phyloP scores from a whole-genome alignment of 352 stramenopile species.

The Phytopythium litorale region DNA sequence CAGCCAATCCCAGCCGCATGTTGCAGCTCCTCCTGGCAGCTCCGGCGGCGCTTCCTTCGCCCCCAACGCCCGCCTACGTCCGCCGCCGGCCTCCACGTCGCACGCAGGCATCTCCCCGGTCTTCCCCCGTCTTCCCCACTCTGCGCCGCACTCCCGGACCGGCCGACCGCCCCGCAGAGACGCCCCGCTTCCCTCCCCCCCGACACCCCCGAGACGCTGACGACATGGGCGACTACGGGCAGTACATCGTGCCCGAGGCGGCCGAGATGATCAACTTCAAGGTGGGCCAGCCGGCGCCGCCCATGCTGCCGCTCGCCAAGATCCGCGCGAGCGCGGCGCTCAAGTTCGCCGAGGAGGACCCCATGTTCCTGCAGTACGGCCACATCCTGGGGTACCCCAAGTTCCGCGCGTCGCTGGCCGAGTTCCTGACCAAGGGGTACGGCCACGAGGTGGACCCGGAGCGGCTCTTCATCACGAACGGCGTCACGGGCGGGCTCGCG shows the following conservation, averaged over 20 bases:
- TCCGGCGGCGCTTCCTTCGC: not conserved
- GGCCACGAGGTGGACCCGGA: conserved; percentile 70
- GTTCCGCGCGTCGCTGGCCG: conserved; percentile 69
- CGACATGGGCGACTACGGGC: conserved; percentile 82
- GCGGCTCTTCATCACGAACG: conserved; percentile 92
- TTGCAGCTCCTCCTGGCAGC: not conserved
- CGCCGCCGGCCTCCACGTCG: too few species aligned
- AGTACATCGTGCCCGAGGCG: conserved; percentile 78
- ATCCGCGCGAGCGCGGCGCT: conserved; percentile 73
- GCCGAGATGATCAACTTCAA: conserved; percentile 91
- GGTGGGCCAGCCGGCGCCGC: conserved; percentile 73
- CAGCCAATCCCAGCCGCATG: conserved; percentile 4
- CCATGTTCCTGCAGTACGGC: conserved; percentile 88
- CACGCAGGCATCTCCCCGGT: not conserved
- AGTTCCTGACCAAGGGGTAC: conserved; percentile 82
- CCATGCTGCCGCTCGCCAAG: conserved; percentile 86
- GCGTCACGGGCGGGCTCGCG: conserved; percentile 90
- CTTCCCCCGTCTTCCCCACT: not conserved
- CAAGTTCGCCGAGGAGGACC: conserved; percentile 84
- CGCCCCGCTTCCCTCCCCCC: not conserved
- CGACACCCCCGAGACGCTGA: not conserved
- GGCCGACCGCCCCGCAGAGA: not conserved
- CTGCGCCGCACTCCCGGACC: not conserved
- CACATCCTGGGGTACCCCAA: conserved; percentile 88
- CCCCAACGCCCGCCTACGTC: not conserved